Evolutionary conservation across 768 basidiomycete species (phyloP).

Genomic region (Chalciporus pseudorubinellus): DNA sequence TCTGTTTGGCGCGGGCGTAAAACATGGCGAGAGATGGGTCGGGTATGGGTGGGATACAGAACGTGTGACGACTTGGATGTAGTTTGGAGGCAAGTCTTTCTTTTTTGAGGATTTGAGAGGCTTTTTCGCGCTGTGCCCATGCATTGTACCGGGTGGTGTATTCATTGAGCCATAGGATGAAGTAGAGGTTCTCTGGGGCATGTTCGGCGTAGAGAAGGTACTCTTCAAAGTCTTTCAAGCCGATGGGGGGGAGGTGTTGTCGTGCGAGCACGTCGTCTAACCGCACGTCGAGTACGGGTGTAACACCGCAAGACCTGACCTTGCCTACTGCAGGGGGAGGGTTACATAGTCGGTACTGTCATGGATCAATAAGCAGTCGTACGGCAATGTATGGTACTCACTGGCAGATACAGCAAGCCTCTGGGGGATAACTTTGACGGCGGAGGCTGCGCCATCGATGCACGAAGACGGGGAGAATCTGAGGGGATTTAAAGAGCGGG

Average conservation of each 20-base stretch:
- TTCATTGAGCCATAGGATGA: slow-evolving; percentile 78
- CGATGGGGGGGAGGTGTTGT: slow-evolving; percentile 77
- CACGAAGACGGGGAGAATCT: background rate
- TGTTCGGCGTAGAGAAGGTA: slow-evolving; percentile 79
- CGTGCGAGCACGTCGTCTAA: slow-evolving; percentile 75
- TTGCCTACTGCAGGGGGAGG: slow-evolving; percentile 67
- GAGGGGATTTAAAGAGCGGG: background rate
- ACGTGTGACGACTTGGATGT: slow-evolving; percentile 25
- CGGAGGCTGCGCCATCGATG: slow-evolving; percentile 29
- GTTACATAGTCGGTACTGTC: slow-evolving; percentile 54
- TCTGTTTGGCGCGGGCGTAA: slow-evolving; percentile 76
- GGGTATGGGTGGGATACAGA: slow-evolving; percentile 35
- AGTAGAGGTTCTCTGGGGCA: slow-evolving; percentile 78
- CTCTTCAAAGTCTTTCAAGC: slow-evolving; percentile 75
- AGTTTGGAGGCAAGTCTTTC: slow-evolving; percentile 37
- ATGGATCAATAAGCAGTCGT: no score
- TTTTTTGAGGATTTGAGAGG: slow-evolving; percentile 36
- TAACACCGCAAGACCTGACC: slow-evolving; percentile 66
- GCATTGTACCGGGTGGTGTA: slow-evolving; percentile 52
- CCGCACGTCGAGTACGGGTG: slow-evolving; percentile 62
- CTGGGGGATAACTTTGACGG: slow-evolving; percentile 31
- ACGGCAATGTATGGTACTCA: slow-evolving; percentile 28
- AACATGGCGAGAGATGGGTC: slow-evolving; percentile 66
- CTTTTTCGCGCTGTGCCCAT: slow-evolving; percentile 37
- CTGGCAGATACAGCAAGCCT: slow-evolving; percentile 40